Percentiles rank a stretch among this genome's conserved stretches.
These are phyloP conservation scores for Ophiocordyceps robertsii DNA, from an alignment of 2,329 filamentous ascomycete species.

Conservation along the genomic window DNA sequence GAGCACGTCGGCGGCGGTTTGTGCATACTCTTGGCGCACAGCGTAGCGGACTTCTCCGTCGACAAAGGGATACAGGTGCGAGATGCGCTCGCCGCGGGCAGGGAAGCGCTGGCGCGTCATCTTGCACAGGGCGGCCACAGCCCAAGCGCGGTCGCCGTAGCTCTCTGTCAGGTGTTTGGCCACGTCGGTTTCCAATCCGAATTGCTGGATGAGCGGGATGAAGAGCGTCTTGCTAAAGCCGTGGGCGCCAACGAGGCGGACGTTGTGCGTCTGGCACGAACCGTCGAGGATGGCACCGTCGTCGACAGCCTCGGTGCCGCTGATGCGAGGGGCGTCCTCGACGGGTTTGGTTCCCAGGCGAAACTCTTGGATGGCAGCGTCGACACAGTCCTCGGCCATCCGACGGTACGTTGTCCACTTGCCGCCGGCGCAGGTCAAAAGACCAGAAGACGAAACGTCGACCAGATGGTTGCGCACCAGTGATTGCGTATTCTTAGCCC, in stretches of 20 bases:
- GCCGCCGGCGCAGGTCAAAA: constrained; percentile 69
- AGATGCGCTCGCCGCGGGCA: constrained; percentile 47
- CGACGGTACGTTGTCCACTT: constrained; percentile 86
- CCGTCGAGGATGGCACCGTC: constrained; percentile 44
- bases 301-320: constrained; percentile 59
- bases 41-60: constrained; percentile 64
- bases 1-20: constrained; percentile 58
- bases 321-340: constrained; percentile 49
- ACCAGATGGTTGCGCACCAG: constrained; percentile 74
- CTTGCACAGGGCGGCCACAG: constrained; percentile 30
- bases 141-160: constrained; percentile 51
- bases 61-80: constrained; percentile 55
- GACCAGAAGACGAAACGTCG: constrained; percentile 58
- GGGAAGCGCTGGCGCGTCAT: constrained; percentile 20
- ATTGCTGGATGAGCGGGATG: constrained; percentile 39
- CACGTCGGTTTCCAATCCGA: constrained; percentile 24
- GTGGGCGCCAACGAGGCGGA: constrained; percentile 64
- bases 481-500: constrained; percentile 62
- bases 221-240: constrained; percentile 80
- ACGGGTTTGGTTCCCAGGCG: constrained; percentile 42
- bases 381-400: constrained; percentile 78
- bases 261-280: constrained; percentile 59
- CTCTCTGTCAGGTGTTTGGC: constrained; percentile 25
- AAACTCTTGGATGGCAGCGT: constrained; percentile 60
- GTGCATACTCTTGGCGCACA: constrained; percentile 58